These are phyloP conservation scores for Crithidia sp. DNA, from an alignment of 208 protist species.

Conservation along the genomic window DNA sequence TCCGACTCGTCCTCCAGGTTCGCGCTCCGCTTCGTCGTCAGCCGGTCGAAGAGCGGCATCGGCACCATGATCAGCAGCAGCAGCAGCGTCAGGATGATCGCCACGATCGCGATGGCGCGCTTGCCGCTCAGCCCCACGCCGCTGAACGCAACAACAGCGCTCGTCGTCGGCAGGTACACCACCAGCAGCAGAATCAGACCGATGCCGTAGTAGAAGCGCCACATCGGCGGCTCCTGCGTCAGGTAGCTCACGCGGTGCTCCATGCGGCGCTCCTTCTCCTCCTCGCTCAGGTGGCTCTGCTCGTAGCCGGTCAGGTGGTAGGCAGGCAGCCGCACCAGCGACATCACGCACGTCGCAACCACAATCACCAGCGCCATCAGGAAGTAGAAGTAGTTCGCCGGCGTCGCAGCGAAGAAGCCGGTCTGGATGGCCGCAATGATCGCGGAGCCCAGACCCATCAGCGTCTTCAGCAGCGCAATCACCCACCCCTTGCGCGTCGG, in stretches of 20 bases:
- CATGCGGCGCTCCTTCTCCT: conserved; percentile 20
- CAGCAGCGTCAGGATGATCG: conserved; percentile 26
- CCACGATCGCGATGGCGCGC: conserved; percentile 38
- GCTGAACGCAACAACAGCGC: conserved; percentile 42
- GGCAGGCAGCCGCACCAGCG: conserved; percentile 40
- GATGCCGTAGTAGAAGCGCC: conserved; percentile 59
- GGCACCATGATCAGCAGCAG: conserved; percentile 26
- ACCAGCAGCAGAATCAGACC: conserved; percentile 47
- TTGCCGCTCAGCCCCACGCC: neutral
- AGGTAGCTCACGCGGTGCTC: conserved; percentile 34
- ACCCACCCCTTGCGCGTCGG: conserved; percentile 55
- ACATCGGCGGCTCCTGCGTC: conserved; percentile 49
- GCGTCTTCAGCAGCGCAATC: conserved; percentile 68
- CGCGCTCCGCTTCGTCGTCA: neutral
- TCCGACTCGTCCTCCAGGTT: neutral
- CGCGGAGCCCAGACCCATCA: conserved; percentile 67
- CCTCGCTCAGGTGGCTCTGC: conserved; percentile 29
- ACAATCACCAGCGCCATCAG: conserved; percentile 38
- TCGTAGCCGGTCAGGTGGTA: conserved; percentile 60
- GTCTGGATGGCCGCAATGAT: conserved; percentile 56
- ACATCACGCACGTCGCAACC: conserved; percentile 18
- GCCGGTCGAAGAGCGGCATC: neutral
- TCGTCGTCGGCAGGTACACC: conserved; percentile 56
- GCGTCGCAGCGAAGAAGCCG: conserved; percentile 51
- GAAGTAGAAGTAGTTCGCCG: conserved; percentile 63